phyloP scores from a whole-genome alignment of 2,329 filamentous ascomycete species.

The Periconia sp. region DNA sequence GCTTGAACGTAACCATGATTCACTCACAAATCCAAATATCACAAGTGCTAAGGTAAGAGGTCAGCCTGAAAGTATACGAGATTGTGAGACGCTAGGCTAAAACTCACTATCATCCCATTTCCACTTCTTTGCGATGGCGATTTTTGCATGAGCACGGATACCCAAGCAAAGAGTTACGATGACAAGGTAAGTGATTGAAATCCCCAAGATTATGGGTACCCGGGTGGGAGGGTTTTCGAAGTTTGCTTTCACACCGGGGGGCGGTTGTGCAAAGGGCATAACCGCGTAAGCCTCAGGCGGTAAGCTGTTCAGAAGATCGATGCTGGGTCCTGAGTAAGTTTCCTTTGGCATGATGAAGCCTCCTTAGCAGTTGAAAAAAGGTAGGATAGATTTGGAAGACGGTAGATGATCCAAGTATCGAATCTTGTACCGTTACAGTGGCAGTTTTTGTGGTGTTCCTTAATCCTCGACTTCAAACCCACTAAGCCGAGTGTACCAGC shows the following conservation, averaged over 20 bases:
- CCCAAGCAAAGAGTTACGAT: background rate
- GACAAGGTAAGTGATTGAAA: background rate
- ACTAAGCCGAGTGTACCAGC: too few species aligned
- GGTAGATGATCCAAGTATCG: too few species aligned
- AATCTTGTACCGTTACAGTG: too few species aligned
- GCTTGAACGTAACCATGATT: background rate
- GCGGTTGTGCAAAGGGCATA: background rate
- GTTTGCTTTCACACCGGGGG: conserved; percentile 1
- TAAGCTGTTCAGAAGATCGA: background rate
- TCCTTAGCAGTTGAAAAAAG: too few species aligned
- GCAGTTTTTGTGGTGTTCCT: too few species aligned
- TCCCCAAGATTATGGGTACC: background rate
- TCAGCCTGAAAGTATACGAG: background rate
- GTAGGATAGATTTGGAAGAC: too few species aligned
- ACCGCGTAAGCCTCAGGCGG: background rate
- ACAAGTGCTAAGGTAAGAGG: background rate
- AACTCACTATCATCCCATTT: conserved; percentile 10
- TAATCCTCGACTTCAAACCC: too few species aligned
- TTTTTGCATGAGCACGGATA: background rate
- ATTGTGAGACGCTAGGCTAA: background rate
- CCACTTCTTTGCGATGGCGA: conserved; percentile 5
- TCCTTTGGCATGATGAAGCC: too few species aligned
- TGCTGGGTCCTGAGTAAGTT: too few species aligned
- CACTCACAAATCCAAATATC: conserved; percentile 1
- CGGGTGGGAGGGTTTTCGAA: conserved; percentile 1